A percentile compares a stretch with the other conserved stretches of the same genome.
phyloP scores from a whole-genome alignment of 2,329 filamentous ascomycete genomes.

The Pseudogymnoascus destructans region DNA sequence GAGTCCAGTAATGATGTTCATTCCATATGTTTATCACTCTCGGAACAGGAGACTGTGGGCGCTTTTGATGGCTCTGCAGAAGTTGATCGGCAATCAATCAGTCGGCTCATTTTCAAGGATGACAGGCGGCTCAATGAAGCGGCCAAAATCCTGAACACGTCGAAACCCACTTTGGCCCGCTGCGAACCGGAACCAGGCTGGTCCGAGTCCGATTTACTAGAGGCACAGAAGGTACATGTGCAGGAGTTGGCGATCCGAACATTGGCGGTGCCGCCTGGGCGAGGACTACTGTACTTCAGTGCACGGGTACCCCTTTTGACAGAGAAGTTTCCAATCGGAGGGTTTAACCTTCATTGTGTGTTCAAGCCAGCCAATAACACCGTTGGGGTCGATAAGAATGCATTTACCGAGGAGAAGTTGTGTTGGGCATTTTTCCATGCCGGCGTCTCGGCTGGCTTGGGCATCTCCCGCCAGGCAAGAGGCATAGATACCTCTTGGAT shows the following conservation, averaged over 20 bases:
- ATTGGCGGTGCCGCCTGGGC: conserved; percentile 74
- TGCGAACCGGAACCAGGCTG: conserved; percentile 62
- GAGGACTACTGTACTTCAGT: conserved; percentile 78
- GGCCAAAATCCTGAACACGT: conserved; percentile 70
- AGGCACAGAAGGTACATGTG: conserved; percentile 83
- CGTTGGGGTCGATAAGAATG: conserved; percentile 76
- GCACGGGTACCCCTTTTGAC: conserved; percentile 80
- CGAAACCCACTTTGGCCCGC: conserved; percentile 65
- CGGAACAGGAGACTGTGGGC: conserved; percentile 45
- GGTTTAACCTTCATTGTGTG: conserved; percentile 82
- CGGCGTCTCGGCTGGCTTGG: conserved; percentile 81
- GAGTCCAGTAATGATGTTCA: conserved; percentile 61
- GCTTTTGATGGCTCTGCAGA: conserved; percentile 69
- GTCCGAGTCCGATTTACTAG: conserved; percentile 76
- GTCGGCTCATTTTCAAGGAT: conserved; percentile 77
- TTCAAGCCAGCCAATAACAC: conserved; percentile 88
- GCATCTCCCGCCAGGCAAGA: conserved; percentile 77
- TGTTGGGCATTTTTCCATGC: conserved; percentile 99
- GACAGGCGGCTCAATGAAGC: conserved; percentile 85
- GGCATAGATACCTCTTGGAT: conserved; percentile 99
- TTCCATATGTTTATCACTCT: conserved; percentile 52
- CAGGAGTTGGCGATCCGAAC: conserved; percentile 78
- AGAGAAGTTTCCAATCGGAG: conserved; percentile 77
- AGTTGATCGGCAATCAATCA: conserved; percentile 70
- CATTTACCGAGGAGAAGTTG: conserved; percentile 90